These are phyloP conservation scores for Penstemon newberryi DNA, from an alignment of 257 asterid species.

Conservation along the genomic window DNA sequence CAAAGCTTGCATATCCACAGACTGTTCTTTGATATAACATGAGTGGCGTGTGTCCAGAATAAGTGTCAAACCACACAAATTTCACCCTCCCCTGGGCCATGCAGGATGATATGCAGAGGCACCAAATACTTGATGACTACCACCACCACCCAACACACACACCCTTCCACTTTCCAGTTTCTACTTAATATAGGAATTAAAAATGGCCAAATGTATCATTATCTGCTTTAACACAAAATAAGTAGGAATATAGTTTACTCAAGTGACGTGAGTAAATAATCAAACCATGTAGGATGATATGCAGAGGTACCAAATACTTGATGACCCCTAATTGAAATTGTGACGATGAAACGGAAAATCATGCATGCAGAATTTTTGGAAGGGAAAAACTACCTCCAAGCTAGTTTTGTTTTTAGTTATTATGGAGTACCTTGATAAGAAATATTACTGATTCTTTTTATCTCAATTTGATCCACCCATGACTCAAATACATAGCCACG, in stretches of 20 bases:
- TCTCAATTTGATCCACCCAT: neutral
- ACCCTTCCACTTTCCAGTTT: neutral
- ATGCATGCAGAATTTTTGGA: neutral
- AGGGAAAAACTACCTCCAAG: slow-evolving; percentile 12
- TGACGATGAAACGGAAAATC: neutral
- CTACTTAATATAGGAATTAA: neutral
- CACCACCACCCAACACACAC: neutral
- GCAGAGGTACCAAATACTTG: neutral
- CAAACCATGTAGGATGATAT: slow-evolving; percentile 2
- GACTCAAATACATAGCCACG: slow-evolving; percentile 4
- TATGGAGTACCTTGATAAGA: neutral
- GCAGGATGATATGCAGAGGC: too few species aligned
- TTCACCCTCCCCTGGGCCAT: neutral
- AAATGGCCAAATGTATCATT: neutral
- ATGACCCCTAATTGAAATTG: neutral
- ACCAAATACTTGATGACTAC: neutral
- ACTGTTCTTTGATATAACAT: neutral
- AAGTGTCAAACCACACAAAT: neutral
- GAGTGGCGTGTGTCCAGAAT: neutral
- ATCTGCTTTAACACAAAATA: neutral
- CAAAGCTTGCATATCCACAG: neutral
- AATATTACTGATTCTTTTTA: slow-evolving; percentile 5
- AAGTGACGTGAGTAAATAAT: neutral
- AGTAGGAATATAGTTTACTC: neutral
- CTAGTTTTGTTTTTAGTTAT: neutral